Percentiles rank a stretch among this genome's conserved stretches.
These are phyloP conservation scores for Penicillium sp. DNA, from an alignment of 2,329 filamentous ascomycete genomes.

Conservation along the genomic window DNA sequence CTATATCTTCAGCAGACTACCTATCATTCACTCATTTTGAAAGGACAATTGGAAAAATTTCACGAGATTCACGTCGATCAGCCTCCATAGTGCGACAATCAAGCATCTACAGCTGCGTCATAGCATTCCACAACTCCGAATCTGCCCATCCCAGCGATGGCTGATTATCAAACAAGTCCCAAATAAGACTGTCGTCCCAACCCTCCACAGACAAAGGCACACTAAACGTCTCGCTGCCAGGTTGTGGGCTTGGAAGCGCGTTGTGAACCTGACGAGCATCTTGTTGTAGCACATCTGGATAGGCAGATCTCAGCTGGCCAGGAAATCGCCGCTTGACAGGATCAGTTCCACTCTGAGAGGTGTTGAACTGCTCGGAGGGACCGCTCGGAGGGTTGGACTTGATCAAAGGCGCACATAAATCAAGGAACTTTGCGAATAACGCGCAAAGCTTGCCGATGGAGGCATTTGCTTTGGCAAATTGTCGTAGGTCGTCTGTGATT, in stretches of 20 bases:
- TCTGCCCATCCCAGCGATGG: slow-evolving; percentile 31
- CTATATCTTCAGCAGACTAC: too few relatives aligned
- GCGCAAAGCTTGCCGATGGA: slow-evolving; percentile 29
- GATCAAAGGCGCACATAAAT: slow-evolving; percentile 26
- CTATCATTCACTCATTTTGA: too few relatives aligned
- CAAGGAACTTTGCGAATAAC: slow-evolving; percentile 29
- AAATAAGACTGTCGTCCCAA: slow-evolving; percentile 32
- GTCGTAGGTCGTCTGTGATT: slow-evolving; percentile 28
- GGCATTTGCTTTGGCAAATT: slow-evolving; percentile 27
- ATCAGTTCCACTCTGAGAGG: not conserved
- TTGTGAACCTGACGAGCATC: slow-evolving; percentile 2
- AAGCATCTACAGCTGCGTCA: slow-evolving; percentile 19
- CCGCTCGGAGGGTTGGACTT: slow-evolving; percentile 6
- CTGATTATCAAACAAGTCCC: slow-evolving; percentile 32
- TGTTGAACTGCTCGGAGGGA: not conserved
- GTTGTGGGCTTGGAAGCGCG: slow-evolving; percentile 4
- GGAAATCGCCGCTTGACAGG: not conserved
- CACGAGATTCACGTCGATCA: too few relatives aligned
- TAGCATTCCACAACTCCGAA: slow-evolving; percentile 28
- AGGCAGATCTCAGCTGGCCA: not conserved
- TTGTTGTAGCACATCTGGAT: slow-evolving; percentile 14
- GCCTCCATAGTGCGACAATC: not conserved
- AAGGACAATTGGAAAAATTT: too few relatives aligned
- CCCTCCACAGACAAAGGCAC: slow-evolving; percentile 19
- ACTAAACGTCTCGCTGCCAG: slow-evolving; percentile 4